These are phyloP conservation scores for Cordyceps cateniannulata DNA, from an alignment of 2,329 filamentous ascomycete genomes.

Conservation along the genomic window DNA sequence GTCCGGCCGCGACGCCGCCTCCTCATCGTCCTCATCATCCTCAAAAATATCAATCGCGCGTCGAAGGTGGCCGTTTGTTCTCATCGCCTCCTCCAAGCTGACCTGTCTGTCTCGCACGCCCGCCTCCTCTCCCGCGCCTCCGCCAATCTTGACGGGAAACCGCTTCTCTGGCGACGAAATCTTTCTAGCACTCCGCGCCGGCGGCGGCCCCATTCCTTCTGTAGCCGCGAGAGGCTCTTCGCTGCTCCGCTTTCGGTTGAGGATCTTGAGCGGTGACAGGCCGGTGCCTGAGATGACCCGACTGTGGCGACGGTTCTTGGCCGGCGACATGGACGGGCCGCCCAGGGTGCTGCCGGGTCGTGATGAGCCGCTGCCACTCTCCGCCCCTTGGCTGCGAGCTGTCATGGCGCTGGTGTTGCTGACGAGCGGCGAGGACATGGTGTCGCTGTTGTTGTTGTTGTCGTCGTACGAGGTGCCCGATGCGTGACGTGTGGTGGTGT, in stretches of 20 bases:
- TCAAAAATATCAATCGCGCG: conserved; percentile 58
- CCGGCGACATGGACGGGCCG: conserved; percentile 27
- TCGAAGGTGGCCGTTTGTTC: conserved; percentile 50
- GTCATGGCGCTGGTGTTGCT: conserved; percentile 35
- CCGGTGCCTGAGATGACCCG: conserved; percentile 51
- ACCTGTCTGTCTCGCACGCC: conserved; percentile 29
- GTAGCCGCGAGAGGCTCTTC: conserved; percentile 9
- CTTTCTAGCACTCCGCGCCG: conserved; percentile 40
- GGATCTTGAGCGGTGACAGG: conserved; percentile 52
- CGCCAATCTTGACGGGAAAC: conserved; percentile 54
- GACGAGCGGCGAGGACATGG: conserved; percentile 36
- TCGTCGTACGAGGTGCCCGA: conserved; percentile 10
- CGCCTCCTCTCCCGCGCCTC: conserved; percentile 17
- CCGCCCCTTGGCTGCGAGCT: background rate
- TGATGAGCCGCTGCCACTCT: no score
- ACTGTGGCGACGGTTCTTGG: conserved; percentile 44
- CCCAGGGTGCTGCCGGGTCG: background rate
- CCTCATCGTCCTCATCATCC: conserved; percentile 35
- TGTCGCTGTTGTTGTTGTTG: background rate
- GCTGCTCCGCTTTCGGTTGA: conserved; percentile 26
- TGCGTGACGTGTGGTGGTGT: conserved; percentile 17
- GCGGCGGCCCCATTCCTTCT: conserved; percentile 19
- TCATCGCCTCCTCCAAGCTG: conserved; percentile 47
- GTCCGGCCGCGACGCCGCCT: conserved; percentile 18
- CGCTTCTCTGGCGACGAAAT: conserved; percentile 45